Percentiles rank a stretch among this genome's conserved stretches.
These are phyloP conservation scores for Clonostachys byssicola DNA, from an alignment of 2,329 filamentous ascomycete species.

Conservation along the genomic window DNA sequence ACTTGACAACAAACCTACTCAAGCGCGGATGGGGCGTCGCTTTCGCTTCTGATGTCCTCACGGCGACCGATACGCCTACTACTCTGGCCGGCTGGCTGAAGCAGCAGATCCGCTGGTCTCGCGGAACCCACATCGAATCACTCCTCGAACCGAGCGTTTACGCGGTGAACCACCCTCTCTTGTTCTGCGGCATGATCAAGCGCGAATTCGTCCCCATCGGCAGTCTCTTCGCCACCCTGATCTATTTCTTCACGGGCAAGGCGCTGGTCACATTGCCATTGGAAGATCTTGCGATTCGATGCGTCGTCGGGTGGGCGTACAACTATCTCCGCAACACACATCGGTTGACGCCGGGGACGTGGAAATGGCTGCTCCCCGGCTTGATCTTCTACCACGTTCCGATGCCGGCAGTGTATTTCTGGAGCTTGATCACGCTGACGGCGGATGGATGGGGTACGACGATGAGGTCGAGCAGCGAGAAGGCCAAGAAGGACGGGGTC, in stretches of 20 bases:
- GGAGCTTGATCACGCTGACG: conserved; percentile 15
- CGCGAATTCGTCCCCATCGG: conserved; percentile 13
- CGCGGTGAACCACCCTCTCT: conserved; percentile 12
- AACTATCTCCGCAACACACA: conserved; percentile 14
- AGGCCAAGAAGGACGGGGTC: conserved; percentile 7
- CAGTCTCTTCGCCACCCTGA: conserved; percentile 10
- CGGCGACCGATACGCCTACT: conserved; percentile 13
- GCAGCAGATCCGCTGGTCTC: conserved; percentile 15
- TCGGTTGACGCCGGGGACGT: conserved; percentile 6
- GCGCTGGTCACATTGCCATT: conserved; percentile 8
- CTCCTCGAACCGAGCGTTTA: conserved; percentile 14
- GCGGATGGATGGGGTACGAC: conserved; percentile 16
- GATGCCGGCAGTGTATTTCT: conserved; percentile 14
- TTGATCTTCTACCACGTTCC: conserved; percentile 16
- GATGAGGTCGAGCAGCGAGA: conserved; percentile 12
- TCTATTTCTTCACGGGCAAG: conserved; percentile 11
- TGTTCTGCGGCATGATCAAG: conserved; percentile 14
- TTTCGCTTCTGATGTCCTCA: conserved; percentile 16
- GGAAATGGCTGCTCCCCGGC: conserved; percentile 12
- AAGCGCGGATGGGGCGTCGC: conserved; percentile 16
- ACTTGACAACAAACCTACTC: conserved; percentile 15
- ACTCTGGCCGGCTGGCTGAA: conserved; percentile 14
- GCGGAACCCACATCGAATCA: conserved; percentile 15
- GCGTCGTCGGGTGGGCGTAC: conserved; percentile 7
- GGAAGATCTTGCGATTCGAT: conserved; percentile 8